Evolutionary conservation across 208 protist genomes (phyloP), one percentile per base, ranked within the genome.

Genomic region (Trypanosoma lewisi): DNA sequence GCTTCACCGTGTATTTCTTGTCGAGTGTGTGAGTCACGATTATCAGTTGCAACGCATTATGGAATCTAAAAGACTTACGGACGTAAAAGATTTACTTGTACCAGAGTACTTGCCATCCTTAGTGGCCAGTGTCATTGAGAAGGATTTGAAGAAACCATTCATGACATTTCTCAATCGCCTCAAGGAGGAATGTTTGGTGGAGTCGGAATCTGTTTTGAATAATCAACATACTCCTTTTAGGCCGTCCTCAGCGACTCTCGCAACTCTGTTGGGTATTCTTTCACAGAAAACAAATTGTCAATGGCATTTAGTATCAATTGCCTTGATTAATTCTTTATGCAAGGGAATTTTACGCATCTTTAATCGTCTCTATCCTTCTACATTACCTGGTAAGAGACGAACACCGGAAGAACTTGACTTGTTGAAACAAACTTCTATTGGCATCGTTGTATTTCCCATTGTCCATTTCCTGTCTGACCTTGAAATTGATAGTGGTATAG

Each of bases 31-130:
- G 23, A 89, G 79, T 66, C 80, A 93, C 63, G 83, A 89, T 31
- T 94, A 93, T 57, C 84, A 92, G 67, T 70, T 96, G 9, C 62
- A 83, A 67, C 78, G 89, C 4, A 91, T 96, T 57, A 80, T 77
- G 23, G 78, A 90, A 21, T 73, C 78, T 21, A 70, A 70, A 23
- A 80, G 66, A 53, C 69, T 92, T n/a, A 80, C 75, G 27, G 82
- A 89, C 49, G 76, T 92, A 4, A 69, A 73, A 17, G 81, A 90
- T 55, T 65, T 92, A 31, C 70, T 92, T 27, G 47, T 78, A 42
- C 70, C 77, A 0, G 78, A 89, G 28, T 87, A 82, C 45, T 54
- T 95, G 6, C 61, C 78, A 5, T 71, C 83, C 37, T 65, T 95
- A 33, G 83, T 92, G 3, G 56, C 67, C 2, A 82, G 76, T 9